Evolutionary conservation across 2,329 filamentous ascomycete species (phyloP).

Genomic region (Exserohilum turcica): DNA sequence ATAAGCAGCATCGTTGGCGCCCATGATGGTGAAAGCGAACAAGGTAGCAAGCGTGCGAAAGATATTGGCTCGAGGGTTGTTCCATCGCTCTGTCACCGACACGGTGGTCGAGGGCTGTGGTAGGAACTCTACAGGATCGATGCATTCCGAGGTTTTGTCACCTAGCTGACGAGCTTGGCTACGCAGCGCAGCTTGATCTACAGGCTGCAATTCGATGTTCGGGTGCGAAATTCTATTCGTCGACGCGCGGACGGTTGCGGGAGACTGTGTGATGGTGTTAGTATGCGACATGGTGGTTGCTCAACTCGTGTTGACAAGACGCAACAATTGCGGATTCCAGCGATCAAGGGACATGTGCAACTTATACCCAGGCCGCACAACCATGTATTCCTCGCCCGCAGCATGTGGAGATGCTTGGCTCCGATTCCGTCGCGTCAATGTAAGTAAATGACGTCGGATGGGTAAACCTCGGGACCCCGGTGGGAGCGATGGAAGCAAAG

Average conservation of each 20-base stretch:
- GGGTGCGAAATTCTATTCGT: not conserved
- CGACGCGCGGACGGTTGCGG: not conserved
- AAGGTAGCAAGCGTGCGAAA: constrained; percentile 63
- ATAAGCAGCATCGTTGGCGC: constrained; percentile 68
- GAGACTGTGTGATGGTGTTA: not conserved
- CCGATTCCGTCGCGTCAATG: not conserved
- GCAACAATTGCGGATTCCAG: not conserved
- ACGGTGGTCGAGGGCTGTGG: constrained; percentile 52
- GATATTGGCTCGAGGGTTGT: constrained; percentile 61
- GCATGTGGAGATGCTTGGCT: not conserved
- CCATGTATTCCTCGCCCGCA: no score
- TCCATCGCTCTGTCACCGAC: constrained; percentile 62
- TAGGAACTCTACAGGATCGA: constrained; percentile 41
- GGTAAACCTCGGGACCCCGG: not conserved
- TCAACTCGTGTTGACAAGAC: not conserved
- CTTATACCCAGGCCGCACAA: not conserved
- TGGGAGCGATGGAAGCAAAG: not conserved
- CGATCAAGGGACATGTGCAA: no score
- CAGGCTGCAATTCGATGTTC: not conserved
- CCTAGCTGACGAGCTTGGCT: no score
- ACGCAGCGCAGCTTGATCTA: not conserved
- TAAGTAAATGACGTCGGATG: not conserved
- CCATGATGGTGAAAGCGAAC: constrained; percentile 65
- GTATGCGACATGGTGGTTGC: not conserved
- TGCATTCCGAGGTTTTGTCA: not conserved